These are phyloP conservation scores for Salix dunnii DNA, from an alignment of 345 rosid genomes.

Conservation along the genomic window DNA sequence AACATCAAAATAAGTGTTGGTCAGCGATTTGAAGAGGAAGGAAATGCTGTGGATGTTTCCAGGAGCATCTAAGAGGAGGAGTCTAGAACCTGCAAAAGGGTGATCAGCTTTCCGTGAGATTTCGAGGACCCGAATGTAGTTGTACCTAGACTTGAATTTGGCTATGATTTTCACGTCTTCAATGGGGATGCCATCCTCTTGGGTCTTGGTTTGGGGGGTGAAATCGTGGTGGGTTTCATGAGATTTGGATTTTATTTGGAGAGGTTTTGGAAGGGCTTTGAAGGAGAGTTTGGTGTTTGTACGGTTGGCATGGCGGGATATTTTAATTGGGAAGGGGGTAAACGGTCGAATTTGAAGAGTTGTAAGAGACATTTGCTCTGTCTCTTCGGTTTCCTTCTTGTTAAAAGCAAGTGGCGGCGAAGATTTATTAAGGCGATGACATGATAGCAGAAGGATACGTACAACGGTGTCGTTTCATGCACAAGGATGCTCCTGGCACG, in stretches of 20 bases:
- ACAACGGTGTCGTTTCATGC: no score
- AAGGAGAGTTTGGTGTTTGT: conserved; percentile 8
- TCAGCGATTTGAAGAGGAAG: conserved; percentile 59
- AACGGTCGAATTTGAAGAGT: conserved; percentile 24
- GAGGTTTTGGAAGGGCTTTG: conserved; percentile 5
- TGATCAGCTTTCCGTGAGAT: conserved; percentile 63
- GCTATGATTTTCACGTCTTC: conserved; percentile 61
- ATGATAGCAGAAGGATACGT: neutral
- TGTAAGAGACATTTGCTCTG: conserved; percentile 18
- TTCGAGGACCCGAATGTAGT: conserved; percentile 76
- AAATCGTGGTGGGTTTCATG: conserved; percentile 3
- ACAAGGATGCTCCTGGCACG: no score
- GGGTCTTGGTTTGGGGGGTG: conserved; percentile 13
- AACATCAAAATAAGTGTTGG: conserved; percentile 78
- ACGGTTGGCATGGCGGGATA: conserved; percentile 14
- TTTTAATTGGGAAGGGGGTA: conserved; percentile 15
- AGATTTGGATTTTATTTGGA: conserved; percentile 12
- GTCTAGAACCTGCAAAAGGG: conserved; percentile 64
- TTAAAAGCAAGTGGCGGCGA: neutral
- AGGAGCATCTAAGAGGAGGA: conserved; percentile 79
- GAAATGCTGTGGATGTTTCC: conserved; percentile 93
- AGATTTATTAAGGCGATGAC: neutral
- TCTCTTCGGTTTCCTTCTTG: neutral
- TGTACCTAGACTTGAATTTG: conserved; percentile 72
- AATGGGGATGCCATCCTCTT: conserved; percentile 58